These are phyloP conservation scores for Boehmeria nivea DNA, from an alignment of 306 rosid genomes.

Conservation along the genomic window DNA sequence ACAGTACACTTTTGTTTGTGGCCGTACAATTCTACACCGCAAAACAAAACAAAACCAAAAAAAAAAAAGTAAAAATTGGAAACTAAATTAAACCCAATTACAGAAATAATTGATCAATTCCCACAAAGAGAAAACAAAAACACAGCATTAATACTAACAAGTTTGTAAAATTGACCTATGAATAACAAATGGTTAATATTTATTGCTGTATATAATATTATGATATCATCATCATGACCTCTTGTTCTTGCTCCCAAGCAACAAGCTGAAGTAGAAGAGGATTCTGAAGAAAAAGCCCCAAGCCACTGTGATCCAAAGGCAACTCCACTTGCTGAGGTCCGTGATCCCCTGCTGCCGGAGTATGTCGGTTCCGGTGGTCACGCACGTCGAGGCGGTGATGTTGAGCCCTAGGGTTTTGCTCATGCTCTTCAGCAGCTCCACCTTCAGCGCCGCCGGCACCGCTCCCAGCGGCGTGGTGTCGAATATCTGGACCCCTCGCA, in stretches of 20 bases:
- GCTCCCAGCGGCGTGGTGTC: constrained; percentile 58
- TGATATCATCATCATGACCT: constrained; percentile 31
- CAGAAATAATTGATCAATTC: too few relatives aligned
- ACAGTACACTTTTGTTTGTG: too few relatives aligned
- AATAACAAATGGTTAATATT: too few relatives aligned
- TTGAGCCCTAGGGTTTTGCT: constrained; percentile 55
- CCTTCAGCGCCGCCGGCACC: constrained; percentile 42
- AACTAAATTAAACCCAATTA: too few relatives aligned
- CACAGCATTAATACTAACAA: too few relatives aligned
- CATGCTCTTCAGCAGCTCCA: constrained; percentile 54
- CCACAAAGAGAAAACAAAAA: too few relatives aligned
- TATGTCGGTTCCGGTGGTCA: constrained; percentile 60
- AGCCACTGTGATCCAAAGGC: constrained; percentile 67
- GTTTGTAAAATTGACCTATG: too few relatives aligned
- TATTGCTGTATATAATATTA: too few relatives aligned
- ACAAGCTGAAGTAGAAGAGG: constrained; percentile 55
- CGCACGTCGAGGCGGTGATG: constrained; percentile 56
- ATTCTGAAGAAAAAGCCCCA: constrained; percentile 82
- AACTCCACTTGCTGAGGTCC: constrained; percentile 63
- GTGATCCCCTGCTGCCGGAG: constrained; percentile 72
- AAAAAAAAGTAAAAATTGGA: too few relatives aligned
- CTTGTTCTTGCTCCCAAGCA: constrained; percentile 75
- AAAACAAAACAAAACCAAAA: too few relatives aligned
- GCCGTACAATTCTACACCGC: too few relatives aligned
- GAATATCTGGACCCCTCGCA: constrained; percentile 72